A percentile compares a stretch with the other conserved stretches of the same genome.
phyloP scores from a whole-genome alignment of 768 basidiomycete genomes.

The Cystoderma amianthinum region DNA sequence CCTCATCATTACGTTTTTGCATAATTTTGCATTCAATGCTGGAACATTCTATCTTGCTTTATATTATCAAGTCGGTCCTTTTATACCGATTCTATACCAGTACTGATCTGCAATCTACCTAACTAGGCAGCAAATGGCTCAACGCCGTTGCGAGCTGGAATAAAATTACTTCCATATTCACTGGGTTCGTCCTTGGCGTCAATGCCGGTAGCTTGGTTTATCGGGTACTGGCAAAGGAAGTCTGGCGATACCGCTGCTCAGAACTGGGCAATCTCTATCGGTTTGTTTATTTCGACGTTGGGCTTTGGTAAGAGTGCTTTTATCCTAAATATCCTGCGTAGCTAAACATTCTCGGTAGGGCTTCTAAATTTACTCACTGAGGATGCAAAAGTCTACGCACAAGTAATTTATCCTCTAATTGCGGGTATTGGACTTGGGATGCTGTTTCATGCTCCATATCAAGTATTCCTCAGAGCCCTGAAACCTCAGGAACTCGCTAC shows the following conservation, averaged over 20 bases:
- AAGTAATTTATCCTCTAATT: constrained; percentile 58
- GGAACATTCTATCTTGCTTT: constrained; percentile 84
- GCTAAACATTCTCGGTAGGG: constrained; percentile 34
- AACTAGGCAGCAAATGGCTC: constrained; percentile 66
- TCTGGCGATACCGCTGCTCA: constrained; percentile 55
- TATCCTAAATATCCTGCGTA: constrained; percentile 6
- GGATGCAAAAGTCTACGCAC: constrained; percentile 32
- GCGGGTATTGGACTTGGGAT: constrained; percentile 77
- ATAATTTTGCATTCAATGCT: constrained; percentile 78
- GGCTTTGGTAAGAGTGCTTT: constrained; percentile 81
- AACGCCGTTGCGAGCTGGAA: constrained; percentile 65
- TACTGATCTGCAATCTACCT: constrained; percentile 6
- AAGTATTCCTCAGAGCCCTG: constrained; percentile 65
- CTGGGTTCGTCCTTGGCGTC: constrained; percentile 81
- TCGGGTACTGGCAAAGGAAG: constrained; percentile 56
- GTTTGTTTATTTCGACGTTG: constrained; percentile 56
- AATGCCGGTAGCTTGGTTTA: constrained; percentile 82
- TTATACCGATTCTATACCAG: constrained; percentile 6
- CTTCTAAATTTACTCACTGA: constrained; percentile 60
- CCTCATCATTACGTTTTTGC: constrained; percentile 67
- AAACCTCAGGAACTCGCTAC: constrained; percentile 63
- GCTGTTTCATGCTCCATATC: constrained; percentile 82
- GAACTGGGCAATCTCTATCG: constrained; percentile 55
- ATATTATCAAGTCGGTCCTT: constrained; percentile 62
- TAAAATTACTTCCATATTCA: constrained; percentile 77